Base-by-base conservation (phyloP, 1,284 basidiomycete species). In the Rhodotorula sp. region DNA sequence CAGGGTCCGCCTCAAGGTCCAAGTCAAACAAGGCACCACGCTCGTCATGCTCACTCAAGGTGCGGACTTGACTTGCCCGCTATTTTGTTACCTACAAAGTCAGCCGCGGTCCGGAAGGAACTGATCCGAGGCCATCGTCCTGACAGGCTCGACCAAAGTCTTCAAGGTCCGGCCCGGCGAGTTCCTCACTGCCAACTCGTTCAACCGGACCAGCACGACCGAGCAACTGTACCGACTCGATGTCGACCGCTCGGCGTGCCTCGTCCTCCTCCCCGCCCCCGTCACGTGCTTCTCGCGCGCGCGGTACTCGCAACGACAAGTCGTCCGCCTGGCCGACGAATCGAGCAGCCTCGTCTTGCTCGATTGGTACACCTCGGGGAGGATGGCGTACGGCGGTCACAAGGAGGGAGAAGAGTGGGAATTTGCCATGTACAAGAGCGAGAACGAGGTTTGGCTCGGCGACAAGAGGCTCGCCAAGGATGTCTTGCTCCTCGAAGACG, bases 331-430 rank as follows among this genome's bases (percentile, higher is more conserved):
- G 8, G 78, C 54, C 85, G 88, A 18, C 89, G 88, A 4, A 81
- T 86, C 14, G 84, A 91, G 51, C 24, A 71, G 60, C 54, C 56
- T 77, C 29, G 22, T 78, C 66, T 80, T 94, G 2, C 85, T 96
- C n/a, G 93, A 96, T 79, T 95, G 92, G 91, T 83, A 93, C 68
- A 95, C 92, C 3, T 90, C 90, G 6, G 94, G 94, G 12, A 86
- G 94, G 44, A 71, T 71, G 63, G 58, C 46, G 12, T 62, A 68
- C 61, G 67, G 49, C 14, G 54, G 10, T 42, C 37, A 56, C 7
- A 49, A 29, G 46, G 24, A 30, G 29, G 56, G 64, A 24, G 95
- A 99, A 79, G 86, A 90, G 62, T 99, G 95, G 95, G 87, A 82
- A 2, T 96, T 98, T 80, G 86, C 88, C 54, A 83, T 85, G 68